These are phyloP conservation scores for Leishmania arabica DNA, from an alignment of 208 protist species.

Conservation along the genomic window DNA sequence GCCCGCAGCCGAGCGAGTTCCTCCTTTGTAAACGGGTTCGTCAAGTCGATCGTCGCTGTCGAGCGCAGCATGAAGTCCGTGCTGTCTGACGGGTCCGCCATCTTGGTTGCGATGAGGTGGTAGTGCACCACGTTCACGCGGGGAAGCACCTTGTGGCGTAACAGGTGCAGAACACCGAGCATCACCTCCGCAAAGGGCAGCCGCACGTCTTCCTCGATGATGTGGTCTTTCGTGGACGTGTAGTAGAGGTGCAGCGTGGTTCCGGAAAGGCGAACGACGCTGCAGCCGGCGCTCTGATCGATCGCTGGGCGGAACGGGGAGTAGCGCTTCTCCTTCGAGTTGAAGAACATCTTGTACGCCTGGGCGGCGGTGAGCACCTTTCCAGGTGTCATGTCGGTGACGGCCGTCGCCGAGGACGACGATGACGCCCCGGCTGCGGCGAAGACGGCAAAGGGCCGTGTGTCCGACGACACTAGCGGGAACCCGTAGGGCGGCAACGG, in stretches of 20 bases:
- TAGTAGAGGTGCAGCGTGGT: slow-evolving; percentile 85
- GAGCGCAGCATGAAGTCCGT: slow-evolving; percentile 33
- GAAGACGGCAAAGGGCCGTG: slow-evolving; percentile 42
- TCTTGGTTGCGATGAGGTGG: slow-evolving; percentile 75
- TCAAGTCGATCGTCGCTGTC: slow-evolving; percentile 67
- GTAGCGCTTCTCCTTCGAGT: slow-evolving; percentile 39
- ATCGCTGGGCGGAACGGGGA: slow-evolving; percentile 70
- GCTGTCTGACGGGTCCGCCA: slow-evolving; percentile 32
- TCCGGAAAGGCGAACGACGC: slow-evolving; percentile 69
- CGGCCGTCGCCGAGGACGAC: slow-evolving; percentile 16
- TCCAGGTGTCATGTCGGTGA: slow-evolving; percentile 65
- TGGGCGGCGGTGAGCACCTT: slow-evolving; percentile 58
- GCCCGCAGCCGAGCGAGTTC: slow-evolving; percentile 57
- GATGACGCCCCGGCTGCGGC: not conserved
- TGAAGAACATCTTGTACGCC: slow-evolving; percentile 70
- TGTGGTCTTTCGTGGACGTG: slow-evolving; percentile 67
- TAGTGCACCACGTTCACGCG: slow-evolving; percentile 82
- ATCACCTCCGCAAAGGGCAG: slow-evolving; percentile 79
- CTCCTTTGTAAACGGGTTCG: slow-evolving; percentile 57
- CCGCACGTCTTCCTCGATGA: slow-evolving; percentile 80
- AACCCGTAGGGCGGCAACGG: slow-evolving; percentile 61
- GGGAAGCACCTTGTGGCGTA: slow-evolving; percentile 57
- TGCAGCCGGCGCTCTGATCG: slow-evolving; percentile 71
- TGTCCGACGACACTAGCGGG: slow-evolving; percentile 81
- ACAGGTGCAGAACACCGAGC: slow-evolving; percentile 72